phyloP scores from a whole-genome alignment of 2,329 filamentous ascomycete species.

The Iodosphaeria phyllophila region DNA sequence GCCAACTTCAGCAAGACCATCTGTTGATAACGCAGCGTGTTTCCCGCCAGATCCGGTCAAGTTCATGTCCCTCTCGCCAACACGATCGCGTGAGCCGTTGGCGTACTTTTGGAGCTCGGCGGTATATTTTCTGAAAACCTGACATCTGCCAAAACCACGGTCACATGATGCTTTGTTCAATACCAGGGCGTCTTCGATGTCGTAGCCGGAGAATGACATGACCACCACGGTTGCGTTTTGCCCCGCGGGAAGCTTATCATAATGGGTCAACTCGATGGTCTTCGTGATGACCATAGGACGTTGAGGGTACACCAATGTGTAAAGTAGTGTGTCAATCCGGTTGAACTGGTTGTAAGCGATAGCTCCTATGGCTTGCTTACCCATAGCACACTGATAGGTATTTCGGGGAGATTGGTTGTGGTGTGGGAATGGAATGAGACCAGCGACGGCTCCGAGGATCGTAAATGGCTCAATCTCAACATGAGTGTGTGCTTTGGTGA shows the following conservation, averaged over 20 bases:
- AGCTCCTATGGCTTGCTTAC: constrained; percentile 97
- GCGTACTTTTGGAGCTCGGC: constrained; percentile 77
- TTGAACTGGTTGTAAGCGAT: constrained; percentile 98
- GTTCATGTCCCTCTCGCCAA: constrained; percentile 44
- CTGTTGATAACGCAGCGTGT: constrained; percentile 57
- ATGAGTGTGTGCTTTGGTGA: constrained; percentile 72
- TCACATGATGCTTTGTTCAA: constrained; percentile 93
- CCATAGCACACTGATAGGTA: constrained; percentile 99
- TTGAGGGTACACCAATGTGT: constrained; percentile 94
- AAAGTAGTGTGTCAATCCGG: constrained; percentile 87
- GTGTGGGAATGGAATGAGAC: constrained; percentile 92
- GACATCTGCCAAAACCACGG: constrained; percentile 86
- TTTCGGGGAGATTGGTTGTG: constrained; percentile 98
- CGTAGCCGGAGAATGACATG: constrained; percentile 98
- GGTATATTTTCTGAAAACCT: constrained; percentile 92
- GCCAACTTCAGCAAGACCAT: constrained; percentile 79
- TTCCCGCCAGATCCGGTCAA: constrained; percentile 46
- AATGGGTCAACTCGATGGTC: constrained; percentile 90
- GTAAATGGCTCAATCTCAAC: constrained; percentile 97
- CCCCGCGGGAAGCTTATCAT: constrained; percentile 90
- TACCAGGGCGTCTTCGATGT: constrained; percentile 96
- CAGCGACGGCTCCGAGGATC: constrained; percentile 84
- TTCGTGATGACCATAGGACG: constrained; percentile 94
- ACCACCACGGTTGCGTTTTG: constrained; percentile 96
- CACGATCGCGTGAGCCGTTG: constrained; percentile 54